Percentiles rank a stretch among this genome's conserved stretches.
Evolutionary conservation across 768 basidiomycete species (phyloP).

Genomic region (Russula sp.): DNA sequence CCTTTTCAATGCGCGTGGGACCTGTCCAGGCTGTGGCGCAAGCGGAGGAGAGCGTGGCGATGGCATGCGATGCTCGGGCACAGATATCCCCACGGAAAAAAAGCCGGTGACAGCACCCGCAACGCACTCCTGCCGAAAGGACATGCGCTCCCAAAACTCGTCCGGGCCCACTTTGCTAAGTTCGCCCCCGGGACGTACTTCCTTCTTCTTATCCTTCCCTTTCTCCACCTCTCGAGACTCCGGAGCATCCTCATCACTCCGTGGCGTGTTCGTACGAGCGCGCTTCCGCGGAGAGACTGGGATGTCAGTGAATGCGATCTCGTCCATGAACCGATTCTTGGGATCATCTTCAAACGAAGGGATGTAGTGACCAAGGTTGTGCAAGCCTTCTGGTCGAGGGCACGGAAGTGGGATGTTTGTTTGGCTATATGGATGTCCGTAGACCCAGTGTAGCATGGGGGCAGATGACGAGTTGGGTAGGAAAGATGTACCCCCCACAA

Average conservation of each 20-base stretch:
- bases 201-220: conserved; percentile 27
- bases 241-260: conserved; percentile 9
- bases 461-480: conserved; percentile 8
- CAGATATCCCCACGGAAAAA: conserved; percentile 59
- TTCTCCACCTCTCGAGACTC: conserved; percentile 22
- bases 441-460: conserved; percentile 47
- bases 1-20: conserved; percentile 59
- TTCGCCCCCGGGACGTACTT: conserved; percentile 38
- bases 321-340: conserved; percentile 89
- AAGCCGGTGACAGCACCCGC: conserved; percentile 90
- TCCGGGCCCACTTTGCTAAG: conserved; percentile 54
- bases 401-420: conserved; percentile 41
- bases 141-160: conserved; percentile 98
- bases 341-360: conserved; percentile 97
- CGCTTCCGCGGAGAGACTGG: conserved; percentile 55
- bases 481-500: conserved; percentile 40
- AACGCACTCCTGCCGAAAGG: conserved; percentile 90
- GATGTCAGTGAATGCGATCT: conserved; percentile 69
- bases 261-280: conserved; percentile 31
- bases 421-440: conserved; percentile 71
- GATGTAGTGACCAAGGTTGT: conserved; percentile 64
- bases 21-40: conserved; percentile 49
- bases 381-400: conserved; percentile 37
- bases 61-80: conserved; percentile 24
- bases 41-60: conserved; percentile 31